Evolutionary conservation across 2,329 filamentous ascomycete species (phyloP).

Genomic region (Fusarium decemcellulare): DNA sequence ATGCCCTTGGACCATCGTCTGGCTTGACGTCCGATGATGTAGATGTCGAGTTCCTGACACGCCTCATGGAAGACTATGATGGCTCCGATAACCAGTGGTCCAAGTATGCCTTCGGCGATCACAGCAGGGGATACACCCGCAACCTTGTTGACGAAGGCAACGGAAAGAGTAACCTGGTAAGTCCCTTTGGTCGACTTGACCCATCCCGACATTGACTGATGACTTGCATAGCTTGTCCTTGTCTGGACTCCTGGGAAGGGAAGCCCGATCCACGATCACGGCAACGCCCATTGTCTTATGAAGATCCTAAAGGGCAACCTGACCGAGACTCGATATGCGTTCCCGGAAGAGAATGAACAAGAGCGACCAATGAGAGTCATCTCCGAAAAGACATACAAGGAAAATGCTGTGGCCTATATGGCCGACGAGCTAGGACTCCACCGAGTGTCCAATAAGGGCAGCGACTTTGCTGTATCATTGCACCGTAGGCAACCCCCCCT

Average conservation of each 20-base stretch:
- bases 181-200: constrained; percentile 46
- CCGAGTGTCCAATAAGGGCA: constrained; percentile 82
- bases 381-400: constrained; percentile 75
- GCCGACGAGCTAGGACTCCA: constrained; percentile 91
- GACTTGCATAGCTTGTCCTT: constrained; percentile 76
- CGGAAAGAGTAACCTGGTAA: constrained; percentile 80
- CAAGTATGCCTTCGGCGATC: constrained; percentile 81
- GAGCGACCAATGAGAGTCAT: constrained; percentile 73
- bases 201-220: constrained; percentile 32
- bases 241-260: constrained; percentile 90
- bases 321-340: constrained; percentile 85
- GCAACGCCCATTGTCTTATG: constrained; percentile 93
- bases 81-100: constrained; percentile 80
- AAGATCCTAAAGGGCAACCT: constrained; percentile 85
- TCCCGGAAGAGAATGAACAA: constrained; percentile 68
- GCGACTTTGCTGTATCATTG: constrained; percentile 85
- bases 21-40: constrained; percentile 88
- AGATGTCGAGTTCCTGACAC: constrained; percentile 78
- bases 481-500: constrained; percentile 69
- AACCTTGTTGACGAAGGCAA: constrained; percentile 94
- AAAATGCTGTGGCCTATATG: constrained; percentile 90
- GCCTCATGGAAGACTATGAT: constrained; percentile 81
- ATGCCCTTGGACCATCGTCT: constrained; percentile 82
- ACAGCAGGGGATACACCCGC: constrained; percentile 81
- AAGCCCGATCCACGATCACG: constrained; percentile 90